Base-by-base conservation (phyloP, 305 asterid species). In the Solanum aculeatissimum region DNA sequence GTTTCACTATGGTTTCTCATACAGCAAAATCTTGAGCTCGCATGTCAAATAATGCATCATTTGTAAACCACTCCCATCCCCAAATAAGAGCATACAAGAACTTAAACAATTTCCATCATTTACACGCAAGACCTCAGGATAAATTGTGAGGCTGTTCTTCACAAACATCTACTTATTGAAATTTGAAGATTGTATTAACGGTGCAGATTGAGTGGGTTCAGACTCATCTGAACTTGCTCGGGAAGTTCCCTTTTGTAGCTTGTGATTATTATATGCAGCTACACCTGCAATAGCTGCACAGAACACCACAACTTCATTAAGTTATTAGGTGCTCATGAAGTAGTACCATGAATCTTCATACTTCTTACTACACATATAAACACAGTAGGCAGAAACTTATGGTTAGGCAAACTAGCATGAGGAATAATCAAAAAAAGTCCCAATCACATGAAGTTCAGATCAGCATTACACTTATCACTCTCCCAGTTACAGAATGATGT, bases 241-340 rank as follows among this genome's bases (percentile, higher is more conserved):
- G 83, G 94, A 81, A 84, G 97, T 95, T 88, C 90, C 97, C 91
- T 91, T 96, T 77, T 92, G 93, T 90, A 94, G 88, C 94, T 96
- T 95, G 91, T 88, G 92, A 87, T 95, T 95, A 83, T 95, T 96
- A 91, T 96, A 96, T 25, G 98, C 98, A 84, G 94, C 99, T 66
- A 96, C 98, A 84, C 99, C 98, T 47, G 91, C 92, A 84, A 96
- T 95, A 43, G 99, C 99, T 96, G 97, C 95, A 90, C 78, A 54
- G 13, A 70, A 49, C 81, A 85, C 13, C 83, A 85, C 13, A 35
- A 35, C 21, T 86, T 82, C 63, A 58, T 51, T 40, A 62, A 51
- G 82, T 10, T 29, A 77, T 16, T 29, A 29, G 25, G 18, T 10
- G 47, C 47, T 51, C 47, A 29, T 77, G 82, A 53, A 77, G 29